Evolutionary conservation across 495 filamentous ascomycete species (phyloP).

Genomic region (Saxophila tyrrhenica): DNA sequence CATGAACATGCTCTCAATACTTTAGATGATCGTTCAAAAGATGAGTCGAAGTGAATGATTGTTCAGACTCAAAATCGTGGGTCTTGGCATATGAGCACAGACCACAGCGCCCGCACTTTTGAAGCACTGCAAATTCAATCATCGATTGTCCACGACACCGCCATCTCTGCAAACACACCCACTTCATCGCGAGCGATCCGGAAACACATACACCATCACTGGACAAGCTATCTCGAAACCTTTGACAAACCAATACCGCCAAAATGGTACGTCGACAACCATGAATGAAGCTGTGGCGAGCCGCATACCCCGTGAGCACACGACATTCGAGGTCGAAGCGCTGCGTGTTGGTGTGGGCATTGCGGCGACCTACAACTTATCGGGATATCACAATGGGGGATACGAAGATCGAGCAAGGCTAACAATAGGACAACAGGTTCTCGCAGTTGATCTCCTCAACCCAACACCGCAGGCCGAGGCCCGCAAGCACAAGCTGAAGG

Average conservation of each 20-base stretch:
- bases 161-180: background rate
- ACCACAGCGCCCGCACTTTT: background rate
- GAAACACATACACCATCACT: background rate
- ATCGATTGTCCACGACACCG: background rate
- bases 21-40: background rate
- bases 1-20: background rate
- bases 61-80: too few species aligned
- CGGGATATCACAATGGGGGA: background rate
- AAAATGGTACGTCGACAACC: conserved; percentile 15
- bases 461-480: conserved; percentile 89
- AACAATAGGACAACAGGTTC: conserved; percentile 52
- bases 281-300: background rate
- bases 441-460: conserved; percentile 99
- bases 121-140: conserved; percentile 3
- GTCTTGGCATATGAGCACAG: too few species aligned
- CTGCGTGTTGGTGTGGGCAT: background rate
- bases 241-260: conserved; percentile 8
- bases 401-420: background rate
- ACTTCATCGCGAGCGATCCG: background rate
- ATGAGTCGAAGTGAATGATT: background rate
- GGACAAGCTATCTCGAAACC: background rate
- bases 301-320: background rate
- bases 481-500: conserved; percentile 99
- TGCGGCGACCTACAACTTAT: background rate
- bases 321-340: background rate